A percentile compares a stretch with the other conserved stretches of the same genome.
phyloP scores from a whole-genome alignment of 2,329 filamentous ascomycete genomes.

The Fusarium clavum region DNA sequence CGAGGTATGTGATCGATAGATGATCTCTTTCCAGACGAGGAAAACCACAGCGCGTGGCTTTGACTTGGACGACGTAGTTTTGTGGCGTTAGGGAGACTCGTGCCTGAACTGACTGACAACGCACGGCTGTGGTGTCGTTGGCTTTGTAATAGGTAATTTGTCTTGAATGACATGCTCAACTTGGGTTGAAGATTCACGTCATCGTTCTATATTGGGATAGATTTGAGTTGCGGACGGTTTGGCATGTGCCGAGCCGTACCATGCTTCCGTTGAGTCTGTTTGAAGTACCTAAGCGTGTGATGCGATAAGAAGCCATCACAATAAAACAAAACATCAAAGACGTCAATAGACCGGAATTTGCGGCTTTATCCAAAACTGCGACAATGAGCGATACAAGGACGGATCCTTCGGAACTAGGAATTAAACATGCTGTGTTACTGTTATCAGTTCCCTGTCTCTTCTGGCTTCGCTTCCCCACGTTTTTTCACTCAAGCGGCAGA shows the following conservation, averaged over 20 bases:
- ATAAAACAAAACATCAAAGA: constrained; percentile 1
- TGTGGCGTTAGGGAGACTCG: constrained; percentile 25
- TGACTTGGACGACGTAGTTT: constrained; percentile 4
- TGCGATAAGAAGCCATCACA: background rate
- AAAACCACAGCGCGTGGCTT: constrained; percentile 21
- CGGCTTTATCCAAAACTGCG: constrained; percentile 23
- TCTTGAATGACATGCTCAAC: constrained; percentile 15
- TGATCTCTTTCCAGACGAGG: constrained; percentile 20
- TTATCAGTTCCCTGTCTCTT: background rate
- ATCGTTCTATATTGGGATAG: constrained; percentile 4
- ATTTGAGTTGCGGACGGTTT: background rate
- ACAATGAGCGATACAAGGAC: background rate
- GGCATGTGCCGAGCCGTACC: constrained; percentile 1
- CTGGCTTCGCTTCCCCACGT: constrained; percentile 26
- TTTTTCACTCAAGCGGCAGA: constrained; percentile 25
- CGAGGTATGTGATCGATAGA: constrained; percentile 26
- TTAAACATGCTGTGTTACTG: constrained; percentile 16
- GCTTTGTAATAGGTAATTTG: background rate
- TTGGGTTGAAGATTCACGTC: constrained; percentile 14
- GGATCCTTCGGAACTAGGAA: constrained; percentile 33
- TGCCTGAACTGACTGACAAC: background rate
- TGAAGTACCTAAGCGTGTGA: background rate
- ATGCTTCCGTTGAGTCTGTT: constrained; percentile 1
- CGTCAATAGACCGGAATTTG: constrained; percentile 31
- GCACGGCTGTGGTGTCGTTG: background rate